A percentile compares a stretch with the other conserved stretches of the same genome.
These are phyloP conservation scores for Aureobasidium namibiae DNA, from an alignment of 2,329 filamentous ascomycete genomes.

Conservation along the genomic window DNA sequence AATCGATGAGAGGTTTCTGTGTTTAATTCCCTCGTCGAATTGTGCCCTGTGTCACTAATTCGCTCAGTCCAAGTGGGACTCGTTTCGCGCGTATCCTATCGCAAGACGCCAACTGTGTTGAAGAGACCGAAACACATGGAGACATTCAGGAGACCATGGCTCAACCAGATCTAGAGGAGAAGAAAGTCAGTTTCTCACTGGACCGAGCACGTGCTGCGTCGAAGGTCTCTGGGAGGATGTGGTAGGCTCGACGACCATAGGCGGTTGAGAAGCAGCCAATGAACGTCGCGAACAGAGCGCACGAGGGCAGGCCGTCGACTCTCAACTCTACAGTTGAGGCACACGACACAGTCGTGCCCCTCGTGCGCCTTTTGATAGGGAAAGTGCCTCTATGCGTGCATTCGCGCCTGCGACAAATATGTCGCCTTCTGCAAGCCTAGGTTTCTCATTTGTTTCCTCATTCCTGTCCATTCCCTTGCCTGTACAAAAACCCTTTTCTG, in stretches of 20 bases:
- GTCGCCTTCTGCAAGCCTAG: not conserved
- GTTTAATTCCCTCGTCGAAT: too few relatives aligned
- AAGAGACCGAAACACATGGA: not conserved
- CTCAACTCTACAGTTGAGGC: not conserved
- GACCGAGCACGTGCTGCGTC: conserved; percentile 1
- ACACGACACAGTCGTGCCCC: conserved; percentile 11
- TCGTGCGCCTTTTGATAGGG: conserved; percentile 10
- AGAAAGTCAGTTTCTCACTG: conserved; percentile 7
- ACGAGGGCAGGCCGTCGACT: conserved; percentile 10
- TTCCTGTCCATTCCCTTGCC: not conserved
- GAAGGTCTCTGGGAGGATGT: not conserved
- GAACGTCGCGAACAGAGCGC: not conserved
- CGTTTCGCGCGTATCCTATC: not conserved
- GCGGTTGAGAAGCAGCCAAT: conserved; percentile 2
- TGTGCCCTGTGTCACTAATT: too few relatives aligned
- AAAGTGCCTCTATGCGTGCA: conserved; percentile 2
- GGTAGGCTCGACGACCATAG: not conserved
- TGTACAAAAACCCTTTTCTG: not conserved
- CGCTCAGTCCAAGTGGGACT: not conserved
- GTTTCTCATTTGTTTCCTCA: not conserved
- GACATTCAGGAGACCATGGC: not conserved
- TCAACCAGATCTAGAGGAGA: not conserved
- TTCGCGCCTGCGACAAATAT: not conserved
- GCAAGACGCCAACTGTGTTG: not conserved
- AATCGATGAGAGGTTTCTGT: not conserved